Percentiles rank a stretch among this genome's conserved stretches.
Evolutionary conservation across 1,284 basidiomycete species (phyloP).

Genomic region (Dichomitus squalens): DNA sequence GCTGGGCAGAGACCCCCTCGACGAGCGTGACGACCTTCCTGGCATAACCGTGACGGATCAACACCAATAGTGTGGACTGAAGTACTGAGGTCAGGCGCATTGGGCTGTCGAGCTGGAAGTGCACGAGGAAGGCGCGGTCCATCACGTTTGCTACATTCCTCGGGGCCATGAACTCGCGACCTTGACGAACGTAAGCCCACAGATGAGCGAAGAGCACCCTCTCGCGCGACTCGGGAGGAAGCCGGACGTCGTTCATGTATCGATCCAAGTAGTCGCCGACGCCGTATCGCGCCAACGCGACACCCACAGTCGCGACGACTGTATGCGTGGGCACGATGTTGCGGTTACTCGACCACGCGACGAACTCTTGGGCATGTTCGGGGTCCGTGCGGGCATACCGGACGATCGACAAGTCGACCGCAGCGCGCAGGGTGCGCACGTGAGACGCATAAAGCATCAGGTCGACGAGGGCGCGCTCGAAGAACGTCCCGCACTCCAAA

Average conservation of each 20-base stretch:
- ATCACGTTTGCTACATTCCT: neutral
- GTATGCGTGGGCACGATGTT: constrained; percentile 9
- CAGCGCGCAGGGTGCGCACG: constrained; percentile 7
- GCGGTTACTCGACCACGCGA: constrained; percentile 12
- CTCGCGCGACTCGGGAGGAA: constrained; percentile 16
- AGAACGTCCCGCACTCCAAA: constrained; percentile 14
- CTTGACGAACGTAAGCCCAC: constrained; percentile 10
- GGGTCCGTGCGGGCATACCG: constrained; percentile 12
- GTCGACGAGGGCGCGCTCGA: constrained; percentile 21
- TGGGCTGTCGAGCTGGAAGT: neutral
- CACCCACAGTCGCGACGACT: constrained; percentile 11
- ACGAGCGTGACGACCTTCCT: constrained; percentile 5
- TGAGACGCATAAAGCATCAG: constrained; percentile 14
- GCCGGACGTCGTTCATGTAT: constrained; percentile 11
- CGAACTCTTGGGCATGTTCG: constrained; percentile 19
- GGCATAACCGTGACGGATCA: constrained; percentile 15
- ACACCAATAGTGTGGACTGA: constrained; percentile 3
- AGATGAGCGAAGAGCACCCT: constrained; percentile 11
- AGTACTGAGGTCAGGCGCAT: neutral
- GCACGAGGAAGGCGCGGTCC: neutral
- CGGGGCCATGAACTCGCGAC: constrained; percentile 13
- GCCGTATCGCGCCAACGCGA: constrained; percentile 16
- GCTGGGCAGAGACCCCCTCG: constrained; percentile 1
- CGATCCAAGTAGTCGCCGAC: constrained; percentile 14
- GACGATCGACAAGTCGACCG: constrained; percentile 14